These are phyloP conservation scores for Yamadazyma membranifaciens DNA, from an alignment of 1,139 yeast genomes.

Conservation along the genomic window DNA sequence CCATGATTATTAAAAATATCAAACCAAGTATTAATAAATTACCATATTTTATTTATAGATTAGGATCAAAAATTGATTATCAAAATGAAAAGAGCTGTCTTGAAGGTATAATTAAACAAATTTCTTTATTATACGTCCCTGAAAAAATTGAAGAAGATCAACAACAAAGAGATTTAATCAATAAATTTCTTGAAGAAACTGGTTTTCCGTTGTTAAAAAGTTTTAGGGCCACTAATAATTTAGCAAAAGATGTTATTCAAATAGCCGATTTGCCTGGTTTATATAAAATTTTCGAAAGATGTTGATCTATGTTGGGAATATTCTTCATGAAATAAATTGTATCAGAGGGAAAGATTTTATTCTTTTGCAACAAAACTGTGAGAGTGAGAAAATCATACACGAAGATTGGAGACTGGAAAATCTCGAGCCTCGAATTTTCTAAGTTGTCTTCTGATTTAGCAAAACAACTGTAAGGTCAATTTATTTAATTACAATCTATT, in stretches of 20 bases:
- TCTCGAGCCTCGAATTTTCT: no score
- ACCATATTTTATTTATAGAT: slow-evolving; percentile 61
- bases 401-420: no score
- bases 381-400: slow-evolving; percentile 2
- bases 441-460: background rate
- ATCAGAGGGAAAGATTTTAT: background rate
- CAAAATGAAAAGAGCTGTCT: slow-evolving; percentile 67
- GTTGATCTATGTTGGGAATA: slow-evolving; percentile 34
- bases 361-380: background rate
- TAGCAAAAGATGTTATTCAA: slow-evolving; percentile 64
- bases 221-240: slow-evolving; percentile 60
- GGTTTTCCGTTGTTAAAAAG: slow-evolving; percentile 69
- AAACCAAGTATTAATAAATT: slow-evolving; percentile 63
- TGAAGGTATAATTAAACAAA: slow-evolving; percentile 58
- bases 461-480: background rate
- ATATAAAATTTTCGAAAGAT: slow-evolving; percentile 89
- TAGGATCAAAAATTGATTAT: slow-evolving; percentile 63
- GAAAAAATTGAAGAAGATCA: slow-evolving; percentile 38
- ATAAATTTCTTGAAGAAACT: slow-evolving; percentile 48
- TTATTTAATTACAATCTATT: no score
- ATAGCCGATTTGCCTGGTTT: slow-evolving; percentile 91
- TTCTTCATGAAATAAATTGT: background rate
- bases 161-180: slow-evolving; percentile 20
- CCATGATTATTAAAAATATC: slow-evolving; percentile 65
- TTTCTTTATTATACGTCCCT: slow-evolving; percentile 77